Conservation (phyloP, 2,329 filamentous ascomycete species). For the Verticillium zaregamsianum region DNA sequence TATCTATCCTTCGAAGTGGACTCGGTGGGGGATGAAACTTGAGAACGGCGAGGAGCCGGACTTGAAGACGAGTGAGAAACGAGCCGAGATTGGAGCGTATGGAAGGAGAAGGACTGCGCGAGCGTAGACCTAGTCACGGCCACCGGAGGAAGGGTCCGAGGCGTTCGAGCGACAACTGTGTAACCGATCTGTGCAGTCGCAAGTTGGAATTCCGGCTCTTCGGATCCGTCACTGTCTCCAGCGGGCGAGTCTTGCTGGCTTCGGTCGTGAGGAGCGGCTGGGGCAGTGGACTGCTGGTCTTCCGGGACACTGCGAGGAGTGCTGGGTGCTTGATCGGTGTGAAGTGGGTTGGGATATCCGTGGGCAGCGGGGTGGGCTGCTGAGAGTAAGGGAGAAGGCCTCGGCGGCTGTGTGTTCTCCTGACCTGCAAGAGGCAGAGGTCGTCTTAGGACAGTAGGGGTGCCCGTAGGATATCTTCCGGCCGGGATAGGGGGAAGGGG, state of each 20-base stretch:
- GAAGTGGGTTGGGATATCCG: no score
- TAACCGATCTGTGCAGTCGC: background rate
- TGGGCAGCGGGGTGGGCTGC: no score
- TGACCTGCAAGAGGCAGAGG: background rate
- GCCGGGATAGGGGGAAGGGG: background rate
- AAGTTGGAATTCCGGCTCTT: background rate
- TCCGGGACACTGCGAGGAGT: no score
- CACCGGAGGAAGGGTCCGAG: background rate
- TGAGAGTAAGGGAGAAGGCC: background rate
- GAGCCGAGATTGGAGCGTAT: background rate
- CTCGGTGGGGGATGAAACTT: background rate
- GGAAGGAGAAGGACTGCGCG: background rate
- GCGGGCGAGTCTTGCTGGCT: background rate
- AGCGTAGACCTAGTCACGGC: background rate
- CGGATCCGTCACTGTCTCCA: background rate
- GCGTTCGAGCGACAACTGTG: background rate
- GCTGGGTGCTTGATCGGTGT: no score
- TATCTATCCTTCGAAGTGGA: background rate
- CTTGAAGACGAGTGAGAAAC: background rate
- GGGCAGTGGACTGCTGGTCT: no score
- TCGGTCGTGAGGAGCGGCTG: background rate
- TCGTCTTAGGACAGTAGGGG: background rate
- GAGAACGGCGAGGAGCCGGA: background rate
- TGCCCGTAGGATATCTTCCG: background rate
- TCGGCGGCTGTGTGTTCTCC: background rate